phyloP scores from a whole-genome alignment of 495 filamentous ascomycete genomes.

The Staphylotrichum tortipilum region DNA sequence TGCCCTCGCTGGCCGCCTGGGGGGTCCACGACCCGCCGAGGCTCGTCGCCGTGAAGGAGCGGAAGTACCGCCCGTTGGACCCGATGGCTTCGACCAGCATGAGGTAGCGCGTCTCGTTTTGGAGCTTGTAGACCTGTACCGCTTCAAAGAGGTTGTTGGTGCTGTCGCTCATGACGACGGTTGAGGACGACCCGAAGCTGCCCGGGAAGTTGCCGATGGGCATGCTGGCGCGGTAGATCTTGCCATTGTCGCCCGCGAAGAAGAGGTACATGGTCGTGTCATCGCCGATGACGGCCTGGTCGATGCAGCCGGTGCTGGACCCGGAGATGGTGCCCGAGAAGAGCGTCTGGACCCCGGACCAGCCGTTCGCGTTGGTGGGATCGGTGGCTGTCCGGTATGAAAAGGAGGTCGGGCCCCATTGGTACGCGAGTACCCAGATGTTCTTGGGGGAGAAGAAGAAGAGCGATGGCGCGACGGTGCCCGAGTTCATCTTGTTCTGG shows the following conservation, averaged over 20 bases:
- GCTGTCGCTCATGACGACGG: slow-evolving; percentile 42
- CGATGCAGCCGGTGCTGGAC: slow-evolving; percentile 44
- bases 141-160: slow-evolving; percentile 54
- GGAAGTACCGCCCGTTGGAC: slow-evolving; percentile 51
- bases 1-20: slow-evolving; percentile 42
- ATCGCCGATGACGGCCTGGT: slow-evolving; percentile 55
- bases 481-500: slow-evolving; percentile 42
- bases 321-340: slow-evolving; percentile 46
- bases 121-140: slow-evolving; percentile 53
- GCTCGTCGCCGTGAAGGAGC: slow-evolving; percentile 50
- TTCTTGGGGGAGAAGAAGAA: slow-evolving; percentile 54
- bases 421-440: slow-evolving; percentile 53
- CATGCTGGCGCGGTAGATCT: slow-evolving; percentile 54
- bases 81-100: slow-evolving; percentile 60
- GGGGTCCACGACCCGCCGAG: slow-evolving; percentile 47
- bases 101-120: slow-evolving; percentile 44
- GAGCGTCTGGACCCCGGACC: slow-evolving; percentile 44
- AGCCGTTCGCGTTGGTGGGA: slow-evolving; percentile 48
- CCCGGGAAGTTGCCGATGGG: slow-evolving; percentile 51
- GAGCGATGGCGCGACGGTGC: slow-evolving; percentile 50
- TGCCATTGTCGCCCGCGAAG: slow-evolving; percentile 58
- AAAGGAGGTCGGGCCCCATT: slow-evolving; percentile 52
- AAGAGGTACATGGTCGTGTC: slow-evolving; percentile 52
- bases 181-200: slow-evolving; percentile 43
- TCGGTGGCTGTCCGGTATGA: slow-evolving; percentile 51